phyloP scores from a whole-genome alignment of 805 yeast species.

The Vanderwaltozyma yarrowii region DNA sequence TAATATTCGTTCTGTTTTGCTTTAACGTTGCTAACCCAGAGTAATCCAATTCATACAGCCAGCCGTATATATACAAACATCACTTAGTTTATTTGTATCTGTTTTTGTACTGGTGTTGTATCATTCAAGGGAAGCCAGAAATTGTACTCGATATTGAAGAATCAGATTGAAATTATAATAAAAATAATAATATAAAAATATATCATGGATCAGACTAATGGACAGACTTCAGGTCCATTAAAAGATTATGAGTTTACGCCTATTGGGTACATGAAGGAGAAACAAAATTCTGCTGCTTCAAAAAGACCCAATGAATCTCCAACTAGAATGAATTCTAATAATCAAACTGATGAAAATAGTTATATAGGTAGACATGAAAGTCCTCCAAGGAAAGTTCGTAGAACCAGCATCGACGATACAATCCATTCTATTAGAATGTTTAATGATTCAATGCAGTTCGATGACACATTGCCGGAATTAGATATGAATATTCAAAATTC shows the following conservation, averaged over 20 bases:
- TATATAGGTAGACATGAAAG: background rate
- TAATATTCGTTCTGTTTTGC: too few species aligned
- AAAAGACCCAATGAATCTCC: conserved; percentile 2
- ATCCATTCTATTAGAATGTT: conserved; percentile 19
- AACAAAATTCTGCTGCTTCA: conserved; percentile 5
- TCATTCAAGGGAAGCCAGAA: too few species aligned
- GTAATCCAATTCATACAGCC: too few species aligned
- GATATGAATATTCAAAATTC: conserved; percentile 1
- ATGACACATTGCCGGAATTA: conserved; percentile 23
- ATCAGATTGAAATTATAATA: too few species aligned
- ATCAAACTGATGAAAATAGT: conserved; percentile 1
- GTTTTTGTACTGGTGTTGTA: too few species aligned
- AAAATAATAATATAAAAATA: too few species aligned
- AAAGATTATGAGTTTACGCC: conserved; percentile 33
- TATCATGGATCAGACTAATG: background rate
- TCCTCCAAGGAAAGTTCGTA: conserved; percentile 12
- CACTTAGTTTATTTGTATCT: too few species aligned
- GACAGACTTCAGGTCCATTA: background rate
- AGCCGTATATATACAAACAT: too few species aligned
- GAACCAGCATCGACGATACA: conserved; percentile 16
- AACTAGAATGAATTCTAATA: background rate
- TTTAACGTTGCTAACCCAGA: too few species aligned
- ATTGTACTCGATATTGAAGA: too few species aligned
- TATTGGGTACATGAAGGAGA: conserved; percentile 28
- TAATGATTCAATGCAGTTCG: conserved; percentile 26